phyloP scores from a whole-genome alignment of 2,329 filamentous ascomycete species.

The Orbilia javanica region DNA sequence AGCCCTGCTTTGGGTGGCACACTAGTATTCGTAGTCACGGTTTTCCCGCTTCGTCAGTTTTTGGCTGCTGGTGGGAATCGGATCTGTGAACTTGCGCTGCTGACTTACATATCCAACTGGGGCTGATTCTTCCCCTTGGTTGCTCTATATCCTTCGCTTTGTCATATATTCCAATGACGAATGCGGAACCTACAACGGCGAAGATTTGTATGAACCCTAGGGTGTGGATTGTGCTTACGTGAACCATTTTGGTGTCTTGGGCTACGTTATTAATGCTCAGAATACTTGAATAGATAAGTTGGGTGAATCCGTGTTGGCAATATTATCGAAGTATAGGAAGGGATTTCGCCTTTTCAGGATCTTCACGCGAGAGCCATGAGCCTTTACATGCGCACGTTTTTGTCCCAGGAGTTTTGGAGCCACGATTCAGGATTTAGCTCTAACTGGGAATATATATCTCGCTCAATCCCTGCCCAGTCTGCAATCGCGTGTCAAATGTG shows the following conservation, averaged over 20 bases:
- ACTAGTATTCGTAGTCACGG: slow-evolving; percentile 13
- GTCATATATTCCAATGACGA: not conserved
- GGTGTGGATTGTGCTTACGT: not conserved
- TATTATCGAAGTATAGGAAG: no score
- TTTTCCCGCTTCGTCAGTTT: no score
- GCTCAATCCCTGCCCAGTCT: not conserved
- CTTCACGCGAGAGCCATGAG: not conserved
- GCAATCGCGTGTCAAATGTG: not conserved
- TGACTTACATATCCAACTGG: not conserved
- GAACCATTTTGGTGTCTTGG: not conserved
- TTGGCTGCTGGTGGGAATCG: no score
- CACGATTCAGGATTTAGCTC: not conserved
- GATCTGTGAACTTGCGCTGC: no score
- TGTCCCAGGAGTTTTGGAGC: not conserved
- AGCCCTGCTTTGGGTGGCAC: slow-evolving; percentile 31
- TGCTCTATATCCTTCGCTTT: not conserved
- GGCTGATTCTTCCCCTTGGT: not conserved
- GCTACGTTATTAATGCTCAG: no score
- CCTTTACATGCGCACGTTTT: not conserved
- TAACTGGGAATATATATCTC: slow-evolving; percentile 7
- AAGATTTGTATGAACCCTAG: not conserved
- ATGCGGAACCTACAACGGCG: not conserved
- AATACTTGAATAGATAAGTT: no score
- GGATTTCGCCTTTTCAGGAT: not conserved
- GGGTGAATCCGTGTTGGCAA: no score